phyloP scores from a whole-genome alignment of 176 grass and related monocot genomes.

The Pontederia crassipes region DNA sequence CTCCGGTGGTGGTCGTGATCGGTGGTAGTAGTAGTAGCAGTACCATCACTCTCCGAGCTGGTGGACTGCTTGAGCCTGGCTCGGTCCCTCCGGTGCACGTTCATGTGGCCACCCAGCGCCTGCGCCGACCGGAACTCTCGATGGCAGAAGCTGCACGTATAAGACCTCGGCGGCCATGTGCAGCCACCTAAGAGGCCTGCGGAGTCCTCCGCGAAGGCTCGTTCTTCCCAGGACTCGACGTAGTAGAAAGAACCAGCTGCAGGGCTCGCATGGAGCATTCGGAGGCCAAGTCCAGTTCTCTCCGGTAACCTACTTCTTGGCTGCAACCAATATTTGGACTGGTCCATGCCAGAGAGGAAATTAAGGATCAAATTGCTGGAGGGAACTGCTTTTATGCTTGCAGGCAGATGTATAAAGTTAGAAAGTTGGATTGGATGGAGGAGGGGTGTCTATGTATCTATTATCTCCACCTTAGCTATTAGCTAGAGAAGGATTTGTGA shows the following conservation, averaged over 20 bases:
- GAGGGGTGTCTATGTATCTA: too few relatives aligned
- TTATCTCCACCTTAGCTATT: too few relatives aligned
- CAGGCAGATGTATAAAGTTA: too few relatives aligned
- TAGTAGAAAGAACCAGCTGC: background rate
- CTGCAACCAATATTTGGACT: slow-evolving; percentile 3
- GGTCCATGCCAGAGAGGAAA: slow-evolving; percentile 2
- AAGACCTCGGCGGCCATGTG: slow-evolving; percentile 20
- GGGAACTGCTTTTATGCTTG: too few relatives aligned
- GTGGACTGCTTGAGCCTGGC: slow-evolving; percentile 11
- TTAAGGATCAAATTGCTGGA: background rate
- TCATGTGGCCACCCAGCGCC: slow-evolving; percentile 22
- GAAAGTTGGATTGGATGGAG: too few relatives aligned
- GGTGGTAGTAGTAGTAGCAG: background rate
- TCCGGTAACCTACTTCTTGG: background rate
- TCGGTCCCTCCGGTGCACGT: slow-evolving; percentile 19
- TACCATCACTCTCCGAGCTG: background rate
- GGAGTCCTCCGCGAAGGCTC: slow-evolving; percentile 17
- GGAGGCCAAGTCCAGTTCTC: background rate
- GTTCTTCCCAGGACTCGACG: slow-evolving; percentile 12
- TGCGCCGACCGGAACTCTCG: slow-evolving; percentile 19
- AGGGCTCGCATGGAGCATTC: background rate
- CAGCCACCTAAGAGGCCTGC: slow-evolving; percentile 11
- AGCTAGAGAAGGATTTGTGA: too few relatives aligned
- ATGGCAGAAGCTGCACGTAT: slow-evolving; percentile 17
- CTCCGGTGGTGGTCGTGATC: background rate